A percentile compares a stretch with the other conserved stretches of the same genome.
Evolutionary conservation across 2,329 filamentous ascomycete species (phyloP).

Genomic region (Aspergillus tubingensis): DNA sequence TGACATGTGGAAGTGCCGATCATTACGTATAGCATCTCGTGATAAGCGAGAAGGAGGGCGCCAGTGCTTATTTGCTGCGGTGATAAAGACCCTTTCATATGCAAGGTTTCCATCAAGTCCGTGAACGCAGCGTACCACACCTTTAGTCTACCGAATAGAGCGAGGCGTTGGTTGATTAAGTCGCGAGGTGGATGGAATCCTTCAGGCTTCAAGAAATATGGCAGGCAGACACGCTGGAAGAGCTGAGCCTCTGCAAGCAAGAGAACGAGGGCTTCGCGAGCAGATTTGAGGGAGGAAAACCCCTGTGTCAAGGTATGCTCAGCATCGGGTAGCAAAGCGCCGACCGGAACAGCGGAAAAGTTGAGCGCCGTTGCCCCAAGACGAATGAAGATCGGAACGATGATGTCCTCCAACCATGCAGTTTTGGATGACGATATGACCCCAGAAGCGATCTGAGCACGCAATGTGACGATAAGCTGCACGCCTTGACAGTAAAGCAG

Average conservation of each 20-base stretch:
- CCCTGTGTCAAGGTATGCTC: not conserved
- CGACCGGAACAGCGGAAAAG: slow-evolving; percentile 2
- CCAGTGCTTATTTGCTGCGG: slow-evolving; percentile 19
- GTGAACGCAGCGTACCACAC: slow-evolving; percentile 28
- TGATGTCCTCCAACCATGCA: slow-evolving; percentile 27
- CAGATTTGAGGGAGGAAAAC: slow-evolving; percentile 17
- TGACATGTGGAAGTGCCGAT: slow-evolving; percentile 24
- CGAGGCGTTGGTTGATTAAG: slow-evolving; percentile 16
- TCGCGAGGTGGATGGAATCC: slow-evolving; percentile 17
- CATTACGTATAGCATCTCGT: slow-evolving; percentile 29
- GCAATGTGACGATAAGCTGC: slow-evolving; percentile 26
- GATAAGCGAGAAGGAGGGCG: slow-evolving; percentile 26
- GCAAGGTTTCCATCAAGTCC: slow-evolving; percentile 16
- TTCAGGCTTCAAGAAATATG: slow-evolving; percentile 17
- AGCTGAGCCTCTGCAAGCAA: slow-evolving; percentile 26
- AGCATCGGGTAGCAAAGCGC: slow-evolving; percentile 1
- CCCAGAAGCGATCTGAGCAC: slow-evolving; percentile 15
- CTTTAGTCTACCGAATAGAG: slow-evolving; percentile 20
- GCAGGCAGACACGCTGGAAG: slow-evolving; percentile 25
- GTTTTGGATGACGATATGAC: slow-evolving; percentile 18
- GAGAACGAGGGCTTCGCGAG: slow-evolving; percentile 29
- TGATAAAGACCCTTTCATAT: slow-evolving; percentile 5
- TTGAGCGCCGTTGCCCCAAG: slow-evolving; percentile 24
- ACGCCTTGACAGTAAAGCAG: slow-evolving; percentile 31
- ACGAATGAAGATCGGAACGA: slow-evolving; percentile 32